Conservation (phyloP, 2,329 filamentous ascomycete species). For the Tolypocladium nubicola region DNA sequence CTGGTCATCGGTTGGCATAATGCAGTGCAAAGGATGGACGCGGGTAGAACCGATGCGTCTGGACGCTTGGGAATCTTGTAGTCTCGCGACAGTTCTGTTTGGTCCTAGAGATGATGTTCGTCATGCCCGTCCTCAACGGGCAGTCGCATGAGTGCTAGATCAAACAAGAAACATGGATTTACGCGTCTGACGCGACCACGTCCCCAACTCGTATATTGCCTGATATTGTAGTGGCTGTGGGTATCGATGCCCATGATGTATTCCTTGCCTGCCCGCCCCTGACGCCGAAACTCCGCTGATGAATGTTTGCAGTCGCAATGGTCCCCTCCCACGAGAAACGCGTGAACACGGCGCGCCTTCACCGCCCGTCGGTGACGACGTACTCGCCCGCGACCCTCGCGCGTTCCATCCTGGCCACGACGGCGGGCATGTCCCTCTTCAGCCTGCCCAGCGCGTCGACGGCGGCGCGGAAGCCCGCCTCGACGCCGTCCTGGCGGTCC, state of each 20-base stretch:
- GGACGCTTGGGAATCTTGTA: too few relatives aligned
- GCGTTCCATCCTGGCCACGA: constrained; percentile 55
- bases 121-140: not conserved
- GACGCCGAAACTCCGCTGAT: not conserved
- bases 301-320: not conserved
- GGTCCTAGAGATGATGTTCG: not conserved
- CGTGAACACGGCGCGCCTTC: constrained; percentile 1
- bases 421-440: constrained; percentile 50
- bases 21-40: too few relatives aligned
- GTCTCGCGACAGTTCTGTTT: not conserved
- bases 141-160: not conserved
- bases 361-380: constrained; percentile 28
- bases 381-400: constrained; percentile 50
- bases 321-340: not conserved
- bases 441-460: constrained; percentile 40
- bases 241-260: not conserved
- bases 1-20: too few relatives aligned
- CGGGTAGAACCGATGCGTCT: too few relatives aligned
- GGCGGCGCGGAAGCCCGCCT: constrained; percentile 33
- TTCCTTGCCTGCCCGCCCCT: not conserved
- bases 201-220: not conserved
- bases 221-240: not conserved
- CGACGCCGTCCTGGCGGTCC: constrained; percentile 32
- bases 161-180: not conserved
- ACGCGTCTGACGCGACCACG: not conserved